Base-by-base conservation (phyloP, 139 green algal species). In the Auxenochlorella pyrenoidosa region DNA sequence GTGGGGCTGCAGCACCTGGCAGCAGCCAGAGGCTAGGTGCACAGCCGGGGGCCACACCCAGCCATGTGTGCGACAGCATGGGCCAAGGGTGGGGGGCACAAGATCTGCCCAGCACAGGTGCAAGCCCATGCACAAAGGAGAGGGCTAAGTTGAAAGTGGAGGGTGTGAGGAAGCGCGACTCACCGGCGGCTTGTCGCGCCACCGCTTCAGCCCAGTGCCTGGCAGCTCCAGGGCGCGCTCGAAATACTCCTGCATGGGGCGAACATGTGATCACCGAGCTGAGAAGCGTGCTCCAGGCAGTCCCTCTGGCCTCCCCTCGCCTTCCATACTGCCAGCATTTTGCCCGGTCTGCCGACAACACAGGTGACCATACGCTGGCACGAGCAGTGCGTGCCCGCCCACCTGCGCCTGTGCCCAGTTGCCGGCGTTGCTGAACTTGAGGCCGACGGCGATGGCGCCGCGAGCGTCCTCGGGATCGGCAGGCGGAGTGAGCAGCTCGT, bases 111-210 rank as follows among this genome's bases (percentile, higher is more conserved):
- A 10, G 47, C 10, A 10, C 47, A 54, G 47, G 6, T 54, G 47
- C 47, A 10, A 54, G 8, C 47, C 47, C 8, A 6, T 54, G 47
- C 47, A 54, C 47, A 10, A 10, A 10, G 47, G 47, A 54, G 47
- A 54, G 47, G 10, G 6, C 8, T 10, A 54, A 10, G 47, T 10
- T 18, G 47, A 6, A 54, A 54, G 6, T 54, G 10, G 47, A 10
- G 47, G 10, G 10, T 18, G 47, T 6, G 47, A 6, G 10, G 47
- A 22, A 63, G 26, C 5, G 5, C 4, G 28, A 34, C 70, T 90
- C n/a, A 90, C 58, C 26, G 79, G 84, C 0, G 95, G 95, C 90
- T 98, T 98, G 90, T 98, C 95, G 83, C 95, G 96, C 91, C 90
- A 97, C 28, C 93, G 90, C 89, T 96, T 97, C 5, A 95, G 59